These are phyloP conservation scores for Coemansia sp. DNA, from an alignment of 192 early-diverging fungal species.

Conservation along the genomic window DNA sequence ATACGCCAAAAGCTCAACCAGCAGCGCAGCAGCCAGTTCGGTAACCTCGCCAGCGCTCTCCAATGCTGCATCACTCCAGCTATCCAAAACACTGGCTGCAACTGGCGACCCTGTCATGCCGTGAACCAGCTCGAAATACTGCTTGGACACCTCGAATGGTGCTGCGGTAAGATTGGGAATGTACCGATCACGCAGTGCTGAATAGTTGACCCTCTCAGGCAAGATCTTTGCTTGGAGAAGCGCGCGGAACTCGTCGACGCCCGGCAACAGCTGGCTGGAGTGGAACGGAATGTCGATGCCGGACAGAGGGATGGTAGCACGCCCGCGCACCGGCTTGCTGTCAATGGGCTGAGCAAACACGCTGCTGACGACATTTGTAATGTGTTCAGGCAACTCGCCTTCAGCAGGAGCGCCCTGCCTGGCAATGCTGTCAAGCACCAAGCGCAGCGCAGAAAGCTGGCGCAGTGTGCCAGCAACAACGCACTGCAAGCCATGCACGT, in stretches of 20 bases:
- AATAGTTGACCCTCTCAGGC: conserved; percentile 62
- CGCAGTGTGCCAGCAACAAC: conserved; percentile 81
- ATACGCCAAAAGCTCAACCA: conserved; percentile 87
- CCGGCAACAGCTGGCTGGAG: conserved; percentile 73
- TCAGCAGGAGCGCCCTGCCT: conserved; percentile 60
- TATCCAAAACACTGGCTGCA: conserved; percentile 63
- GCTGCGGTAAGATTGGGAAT: conserved; percentile 92
- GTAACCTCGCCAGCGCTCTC: conserved; percentile 63
- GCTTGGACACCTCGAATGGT: conserved; percentile 76
- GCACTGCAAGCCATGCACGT: conserved; percentile 92
- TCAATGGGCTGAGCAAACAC: conserved; percentile 56
- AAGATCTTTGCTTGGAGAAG: conserved; percentile 71
- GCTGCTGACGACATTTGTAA: conserved; percentile 69
- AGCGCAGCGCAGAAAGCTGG: conserved; percentile 76
- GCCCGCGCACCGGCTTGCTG: conserved; percentile 67
- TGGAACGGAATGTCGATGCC: conserved; percentile 95
- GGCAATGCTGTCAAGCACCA: conserved; percentile 81
- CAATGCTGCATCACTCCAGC: conserved; percentile 44
- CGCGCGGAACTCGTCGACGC: conserved; percentile 79
- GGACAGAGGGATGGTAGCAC: conserved; percentile 79
- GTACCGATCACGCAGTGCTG: conserved; percentile 69
- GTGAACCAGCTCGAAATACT: conserved; percentile 71
- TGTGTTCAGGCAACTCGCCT: conserved; percentile 77
- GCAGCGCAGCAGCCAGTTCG: conserved; percentile 67
- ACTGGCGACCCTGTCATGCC: conserved; percentile 66